phyloP scores from a whole-genome alignment of 83 land plant species.

The Diphasiastrum complanatum region DNA sequence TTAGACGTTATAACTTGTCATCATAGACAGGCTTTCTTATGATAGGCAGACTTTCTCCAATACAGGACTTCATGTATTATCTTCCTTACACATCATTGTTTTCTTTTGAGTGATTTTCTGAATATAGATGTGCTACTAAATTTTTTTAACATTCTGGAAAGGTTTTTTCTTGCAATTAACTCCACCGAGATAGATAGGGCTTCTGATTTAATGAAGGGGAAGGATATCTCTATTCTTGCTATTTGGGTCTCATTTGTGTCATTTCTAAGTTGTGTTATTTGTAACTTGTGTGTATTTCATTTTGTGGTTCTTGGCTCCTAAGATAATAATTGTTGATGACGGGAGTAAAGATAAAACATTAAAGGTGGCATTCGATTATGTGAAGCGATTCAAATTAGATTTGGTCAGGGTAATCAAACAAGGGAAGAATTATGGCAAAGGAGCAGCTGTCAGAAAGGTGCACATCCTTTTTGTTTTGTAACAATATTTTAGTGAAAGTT shows the following conservation, averaged over 20 bases:
- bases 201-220: too few species aligned
- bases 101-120: too few species aligned
- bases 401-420: constrained; percentile 8
- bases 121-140: too few species aligned
- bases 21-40: too few species aligned
- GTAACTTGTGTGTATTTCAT: not conserved
- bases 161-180: not conserved
- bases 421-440: constrained; percentile 9
- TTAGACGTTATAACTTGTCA: too few species aligned
- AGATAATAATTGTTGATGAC: constrained; percentile 14
- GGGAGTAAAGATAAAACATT: constrained; percentile 12
- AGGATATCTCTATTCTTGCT: too few species aligned
- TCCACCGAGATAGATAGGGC: not conserved
- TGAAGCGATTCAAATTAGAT: constrained; percentile 2
- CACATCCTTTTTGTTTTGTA: too few species aligned
- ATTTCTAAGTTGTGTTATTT: not conserved
- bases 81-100: too few species aligned
- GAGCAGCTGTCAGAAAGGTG: constrained; percentile 11
- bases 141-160: not conserved
- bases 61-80: too few species aligned
- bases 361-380: constrained; percentile 12
- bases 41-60: too few species aligned
- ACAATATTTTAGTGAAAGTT: not conserved
- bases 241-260: too few species aligned
- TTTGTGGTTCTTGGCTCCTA: not conserved